Evolutionary conservation across 2,329 filamentous ascomycete genomes (phyloP).

Genomic region (Epichloe scottii): DNA sequence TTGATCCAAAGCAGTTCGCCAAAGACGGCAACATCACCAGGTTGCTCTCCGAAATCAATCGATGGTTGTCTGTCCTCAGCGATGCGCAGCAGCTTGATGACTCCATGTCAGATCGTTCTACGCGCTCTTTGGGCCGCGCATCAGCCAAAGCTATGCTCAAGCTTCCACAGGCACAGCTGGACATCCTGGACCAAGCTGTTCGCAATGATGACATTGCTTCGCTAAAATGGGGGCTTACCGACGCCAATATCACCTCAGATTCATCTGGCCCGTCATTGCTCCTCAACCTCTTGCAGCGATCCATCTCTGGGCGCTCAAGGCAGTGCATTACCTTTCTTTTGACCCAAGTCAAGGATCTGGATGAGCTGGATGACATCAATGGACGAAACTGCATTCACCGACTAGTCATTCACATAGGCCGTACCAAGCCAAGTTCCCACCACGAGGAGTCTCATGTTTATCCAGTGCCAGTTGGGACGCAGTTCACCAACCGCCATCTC

Average conservation of each 20-base stretch:
- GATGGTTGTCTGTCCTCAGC: slow-evolving; percentile 74
- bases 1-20: slow-evolving; percentile 79
- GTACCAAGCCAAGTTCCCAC: slow-evolving; percentile 46
- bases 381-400: slow-evolving; percentile 87
- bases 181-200: slow-evolving; percentile 60
- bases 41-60: slow-evolving; percentile 58
- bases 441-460: slow-evolving; percentile 40
- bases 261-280: slow-evolving; percentile 49
- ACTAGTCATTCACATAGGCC: slow-evolving; percentile 81
- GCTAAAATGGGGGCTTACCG: slow-evolving; percentile 44
- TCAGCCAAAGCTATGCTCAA: slow-evolving; percentile 65
- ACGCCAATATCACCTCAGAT: slow-evolving; percentile 34
- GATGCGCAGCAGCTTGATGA: slow-evolving; percentile 71
- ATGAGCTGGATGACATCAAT: slow-evolving; percentile 88
- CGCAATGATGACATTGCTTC: slow-evolving; percentile 50
- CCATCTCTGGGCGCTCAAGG: slow-evolving; percentile 58
- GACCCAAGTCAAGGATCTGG: slow-evolving; percentile 53
- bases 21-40: slow-evolving; percentile 47
- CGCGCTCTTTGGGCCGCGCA: slow-evolving; percentile 63
- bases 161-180: slow-evolving; percentile 54
- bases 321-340: slow-evolving; percentile 62
- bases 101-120: slow-evolving; percentile 58
- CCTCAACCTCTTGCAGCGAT: slow-evolving; percentile 67
- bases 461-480: slow-evolving; percentile 34
- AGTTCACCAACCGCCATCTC: slow-evolving; percentile 59